These are phyloP conservation scores for Acer negundo DNA, from an alignment of 345 rosid species.

Conservation along the genomic window DNA sequence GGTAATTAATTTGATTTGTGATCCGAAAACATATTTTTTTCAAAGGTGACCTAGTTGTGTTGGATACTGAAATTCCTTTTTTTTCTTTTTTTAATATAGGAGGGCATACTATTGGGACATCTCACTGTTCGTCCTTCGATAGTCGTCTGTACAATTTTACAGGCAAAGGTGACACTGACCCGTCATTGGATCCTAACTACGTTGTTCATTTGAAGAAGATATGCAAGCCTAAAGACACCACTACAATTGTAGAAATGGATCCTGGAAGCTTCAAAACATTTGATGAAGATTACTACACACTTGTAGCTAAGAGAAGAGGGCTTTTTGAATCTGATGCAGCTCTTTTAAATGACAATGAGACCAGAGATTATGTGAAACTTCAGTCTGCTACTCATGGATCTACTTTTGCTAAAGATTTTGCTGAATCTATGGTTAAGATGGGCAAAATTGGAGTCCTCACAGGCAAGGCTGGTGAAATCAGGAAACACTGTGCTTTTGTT, in stretches of 20 bases:
- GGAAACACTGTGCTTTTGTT: constrained; percentile 45
- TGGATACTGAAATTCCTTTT: too few species aligned
- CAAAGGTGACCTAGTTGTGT: too few species aligned
- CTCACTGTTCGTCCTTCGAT: constrained; percentile 37
- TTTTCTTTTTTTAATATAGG: constrained; percentile 23
- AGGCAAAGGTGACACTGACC: constrained; percentile 60
- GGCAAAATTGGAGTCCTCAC: constrained; percentile 50
- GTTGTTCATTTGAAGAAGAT: constrained; percentile 40
- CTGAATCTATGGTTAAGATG: constrained; percentile 60
- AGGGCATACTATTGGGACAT: constrained; percentile 65
- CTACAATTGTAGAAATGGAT: constrained; percentile 48
- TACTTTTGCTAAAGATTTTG: constrained; percentile 49
- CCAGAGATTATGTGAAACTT: constrained; percentile 31
- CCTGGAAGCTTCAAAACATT: constrained; percentile 62
- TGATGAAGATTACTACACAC: constrained; percentile 47
- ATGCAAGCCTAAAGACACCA: constrained; percentile 46
- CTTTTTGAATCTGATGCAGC: constrained; percentile 63
- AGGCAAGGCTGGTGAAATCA: constrained; percentile 52
- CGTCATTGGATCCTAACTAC: constrained; percentile 52
- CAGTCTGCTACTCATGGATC: constrained; percentile 35
- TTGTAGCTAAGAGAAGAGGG: constrained; percentile 52
- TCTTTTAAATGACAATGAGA: constrained; percentile 47
- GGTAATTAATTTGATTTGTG: constrained; percentile 31
- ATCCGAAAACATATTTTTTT: too few species aligned
- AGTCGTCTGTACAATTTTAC: constrained; percentile 60